Evolutionary conservation across 352 stramenopile species (phyloP).

Genomic region (Globisporangium iwayamae): DNA sequence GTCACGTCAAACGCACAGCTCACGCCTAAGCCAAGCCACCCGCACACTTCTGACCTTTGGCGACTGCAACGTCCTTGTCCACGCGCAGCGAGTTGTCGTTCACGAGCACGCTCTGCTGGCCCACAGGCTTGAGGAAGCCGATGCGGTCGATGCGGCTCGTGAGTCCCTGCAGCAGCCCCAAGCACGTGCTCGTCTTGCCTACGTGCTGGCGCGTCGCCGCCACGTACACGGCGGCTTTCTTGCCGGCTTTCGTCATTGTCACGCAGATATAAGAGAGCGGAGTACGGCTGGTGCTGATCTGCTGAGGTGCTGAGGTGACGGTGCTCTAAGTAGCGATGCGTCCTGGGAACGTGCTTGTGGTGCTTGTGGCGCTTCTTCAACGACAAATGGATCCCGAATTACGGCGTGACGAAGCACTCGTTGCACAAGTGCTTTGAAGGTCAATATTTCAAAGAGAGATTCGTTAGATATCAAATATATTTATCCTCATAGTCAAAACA

Average conservation of each 20-base stretch:
- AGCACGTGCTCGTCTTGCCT: constrained; percentile 91
- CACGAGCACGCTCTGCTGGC: constrained; percentile 88
- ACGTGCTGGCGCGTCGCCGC: constrained; percentile 87
- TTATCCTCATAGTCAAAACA: too few species aligned
- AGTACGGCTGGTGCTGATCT: too few species aligned
- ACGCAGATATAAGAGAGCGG: background rate
- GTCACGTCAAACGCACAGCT: constrained; percentile 34
- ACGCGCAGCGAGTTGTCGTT: constrained; percentile 69
- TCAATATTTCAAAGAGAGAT: too few species aligned
- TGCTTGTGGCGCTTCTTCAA: background rate
- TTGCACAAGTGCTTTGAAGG: background rate
- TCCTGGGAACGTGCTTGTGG: background rate
- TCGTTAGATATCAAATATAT: too few species aligned
- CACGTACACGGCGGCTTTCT: constrained; percentile 76
- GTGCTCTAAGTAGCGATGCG: background rate
- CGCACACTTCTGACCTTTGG: constrained; percentile 64
- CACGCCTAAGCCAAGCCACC: background rate
- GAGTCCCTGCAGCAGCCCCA: constrained; percentile 92
- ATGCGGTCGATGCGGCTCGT: constrained; percentile 87
- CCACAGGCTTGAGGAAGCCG: constrained; percentile 95
- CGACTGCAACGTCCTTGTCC: constrained; percentile 89
- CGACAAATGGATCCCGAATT: background rate
- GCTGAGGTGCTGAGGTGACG: too few species aligned
- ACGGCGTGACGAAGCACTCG: background rate
- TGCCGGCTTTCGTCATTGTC: constrained; percentile 8